These are phyloP conservation scores for Gastrolobium bilobum DNA, from an alignment of 306 rosid species.

Conservation along the genomic window DNA sequence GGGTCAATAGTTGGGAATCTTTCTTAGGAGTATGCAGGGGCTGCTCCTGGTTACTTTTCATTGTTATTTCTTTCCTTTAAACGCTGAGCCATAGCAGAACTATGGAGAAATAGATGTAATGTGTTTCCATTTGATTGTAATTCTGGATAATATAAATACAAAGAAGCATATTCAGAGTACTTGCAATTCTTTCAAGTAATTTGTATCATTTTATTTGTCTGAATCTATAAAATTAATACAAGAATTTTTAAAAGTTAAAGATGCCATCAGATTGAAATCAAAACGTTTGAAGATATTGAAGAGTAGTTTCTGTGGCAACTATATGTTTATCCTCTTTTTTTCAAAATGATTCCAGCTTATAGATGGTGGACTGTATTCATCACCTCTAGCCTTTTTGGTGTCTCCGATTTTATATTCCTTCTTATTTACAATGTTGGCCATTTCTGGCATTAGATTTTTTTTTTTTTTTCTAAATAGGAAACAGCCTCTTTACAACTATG, in stretches of 20 bases:
- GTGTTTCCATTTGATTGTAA: too few relatives aligned
- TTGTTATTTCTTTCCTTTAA: too few relatives aligned
- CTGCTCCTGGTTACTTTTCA: too few relatives aligned
- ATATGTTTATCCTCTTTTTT: conserved; percentile 1
- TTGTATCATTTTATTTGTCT: too few relatives aligned
- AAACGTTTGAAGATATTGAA: neutral
- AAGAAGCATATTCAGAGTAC: too few relatives aligned
- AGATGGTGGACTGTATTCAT: conserved; percentile 14
- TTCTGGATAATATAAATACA: too few relatives aligned
- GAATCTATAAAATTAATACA: conserved; percentile 6
- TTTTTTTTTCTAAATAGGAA: neutral
- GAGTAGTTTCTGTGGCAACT: neutral
- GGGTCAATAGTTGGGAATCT: too few relatives aligned
- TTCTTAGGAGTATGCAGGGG: too few relatives aligned
- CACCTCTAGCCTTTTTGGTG: neutral
- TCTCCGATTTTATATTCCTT: neutral
- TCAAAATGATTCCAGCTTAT: neutral
- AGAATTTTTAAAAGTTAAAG: neutral
- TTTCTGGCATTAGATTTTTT: conserved; percentile 9
- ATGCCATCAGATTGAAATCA: conserved; percentile 20
- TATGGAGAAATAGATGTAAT: too few relatives aligned
- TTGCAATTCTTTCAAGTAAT: too few relatives aligned
- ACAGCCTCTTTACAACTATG: too few relatives aligned
- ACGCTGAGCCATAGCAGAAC: too few relatives aligned
- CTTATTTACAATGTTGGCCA: neutral